Evolutionary conservation across 805 yeast genomes (phyloP).

Genomic region (Metschnikowia shivogae): DNA sequence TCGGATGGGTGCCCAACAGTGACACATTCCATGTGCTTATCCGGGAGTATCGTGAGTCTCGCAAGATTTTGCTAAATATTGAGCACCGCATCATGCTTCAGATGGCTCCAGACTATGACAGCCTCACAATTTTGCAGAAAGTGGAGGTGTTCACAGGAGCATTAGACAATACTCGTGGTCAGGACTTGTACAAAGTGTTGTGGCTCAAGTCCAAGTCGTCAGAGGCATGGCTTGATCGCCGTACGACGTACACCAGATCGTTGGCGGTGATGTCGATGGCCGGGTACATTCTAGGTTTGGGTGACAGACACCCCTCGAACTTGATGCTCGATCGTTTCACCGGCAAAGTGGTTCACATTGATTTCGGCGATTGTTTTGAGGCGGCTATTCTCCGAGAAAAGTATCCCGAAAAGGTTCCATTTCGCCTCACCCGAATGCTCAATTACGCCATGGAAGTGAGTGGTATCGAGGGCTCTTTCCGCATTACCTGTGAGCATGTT

Average conservation of each 20-base stretch:
- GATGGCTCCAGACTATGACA: conserved; percentile 97
- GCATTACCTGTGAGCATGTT: conserved; percentile 95
- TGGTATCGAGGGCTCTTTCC: conserved; percentile 95
- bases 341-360: conserved; percentile 95
- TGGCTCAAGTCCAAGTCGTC: conserved; percentile 96
- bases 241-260: conserved; percentile 94
- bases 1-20: conserved; percentile 97
- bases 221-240: conserved; percentile 95
- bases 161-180: conserved; percentile 91
- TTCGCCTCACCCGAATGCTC: conserved; percentile 92
- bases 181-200: conserved; percentile 88
- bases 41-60: conserved; percentile 85
- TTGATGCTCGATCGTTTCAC: conserved; percentile 91
- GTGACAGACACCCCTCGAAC: conserved; percentile 97
- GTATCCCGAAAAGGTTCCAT: conserved; percentile 97
- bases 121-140: conserved; percentile 80
- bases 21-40: conserved; percentile 95
- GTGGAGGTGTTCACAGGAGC: conserved; percentile 97
- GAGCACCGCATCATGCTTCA: conserved; percentile 95
- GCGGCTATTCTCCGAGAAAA: conserved; percentile 96
- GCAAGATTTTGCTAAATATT: conserved; percentile 83
- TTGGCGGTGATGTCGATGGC: conserved; percentile 99
- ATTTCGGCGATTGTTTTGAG: conserved; percentile 98
- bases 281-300: conserved; percentile 93
- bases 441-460: conserved; percentile 98